phyloP scores from a whole-genome alignment of 2,329 filamentous ascomycete genomes.

The Calonectria henricotiae region DNA sequence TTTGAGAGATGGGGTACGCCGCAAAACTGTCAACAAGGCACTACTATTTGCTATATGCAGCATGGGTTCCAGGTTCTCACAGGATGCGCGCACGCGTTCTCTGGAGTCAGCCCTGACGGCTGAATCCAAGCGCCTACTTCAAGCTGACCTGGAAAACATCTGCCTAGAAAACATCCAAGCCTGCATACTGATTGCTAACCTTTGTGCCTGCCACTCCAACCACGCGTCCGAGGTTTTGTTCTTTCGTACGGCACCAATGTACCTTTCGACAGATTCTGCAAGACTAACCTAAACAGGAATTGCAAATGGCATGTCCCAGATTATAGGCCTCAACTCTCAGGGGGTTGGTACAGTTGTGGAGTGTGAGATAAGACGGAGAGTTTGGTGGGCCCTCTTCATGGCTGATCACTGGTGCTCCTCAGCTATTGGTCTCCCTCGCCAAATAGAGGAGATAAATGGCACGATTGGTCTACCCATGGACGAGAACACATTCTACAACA shows the following conservation, averaged over 20 bases:
- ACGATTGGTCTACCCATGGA: conserved; percentile 3
- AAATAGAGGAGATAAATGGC: background rate
- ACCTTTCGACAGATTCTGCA: background rate
- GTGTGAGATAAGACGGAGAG: conserved; percentile 1
- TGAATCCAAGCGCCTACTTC: background rate
- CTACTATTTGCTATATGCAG: conserved; percentile 5
- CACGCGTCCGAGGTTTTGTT: conserved; percentile 8
- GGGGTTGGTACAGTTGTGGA: background rate
- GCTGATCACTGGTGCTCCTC: conserved; percentile 19
- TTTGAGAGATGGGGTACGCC: background rate
- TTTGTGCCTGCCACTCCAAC: conserved; percentile 8
- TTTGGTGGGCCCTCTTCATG: conserved; percentile 17
- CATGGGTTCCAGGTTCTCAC: conserved; percentile 8
- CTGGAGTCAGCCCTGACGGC: background rate
- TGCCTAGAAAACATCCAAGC: conserved; percentile 12
- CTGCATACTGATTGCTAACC: conserved; percentile 4
- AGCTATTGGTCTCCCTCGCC: conserved; percentile 5
- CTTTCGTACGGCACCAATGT: background rate
- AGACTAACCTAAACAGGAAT: background rate
- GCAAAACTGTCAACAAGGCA: background rate
- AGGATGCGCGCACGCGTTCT: background rate
- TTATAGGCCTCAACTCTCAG: background rate
- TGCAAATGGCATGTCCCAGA: conserved; percentile 6
- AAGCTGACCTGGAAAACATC: conserved; percentile 10
- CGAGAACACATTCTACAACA: background rate